Evolutionary conservation across 1,284 basidiomycete genomes (phyloP).

Genomic region (Thelephora terrestris): DNA sequence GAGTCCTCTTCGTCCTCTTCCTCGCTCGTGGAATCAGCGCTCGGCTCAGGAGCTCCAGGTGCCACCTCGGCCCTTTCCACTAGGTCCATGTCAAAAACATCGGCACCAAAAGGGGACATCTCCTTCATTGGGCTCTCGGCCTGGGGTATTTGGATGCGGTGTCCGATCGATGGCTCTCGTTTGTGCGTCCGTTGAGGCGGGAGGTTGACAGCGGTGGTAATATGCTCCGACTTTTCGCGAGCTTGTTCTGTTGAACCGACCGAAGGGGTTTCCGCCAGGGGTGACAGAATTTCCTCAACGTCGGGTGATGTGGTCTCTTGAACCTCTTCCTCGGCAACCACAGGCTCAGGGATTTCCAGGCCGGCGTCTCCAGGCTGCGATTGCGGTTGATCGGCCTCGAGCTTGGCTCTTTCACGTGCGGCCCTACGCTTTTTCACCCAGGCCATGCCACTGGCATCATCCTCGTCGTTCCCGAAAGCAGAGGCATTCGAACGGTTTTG

Average conservation of each 20-base stretch:
- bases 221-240: background rate
- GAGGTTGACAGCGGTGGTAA: background rate
- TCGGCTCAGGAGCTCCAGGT: background rate
- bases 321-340: background rate
- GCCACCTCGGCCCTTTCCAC: conserved; percentile 3
- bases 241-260: background rate
- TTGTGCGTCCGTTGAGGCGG: background rate
- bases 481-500: conserved; percentile 23
- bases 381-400: conserved; percentile 29
- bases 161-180: background rate
- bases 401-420: conserved; percentile 37
- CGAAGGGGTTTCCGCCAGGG: background rate
- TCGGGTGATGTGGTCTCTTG: background rate
- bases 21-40: conserved; percentile 4
- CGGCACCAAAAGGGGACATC: background rate
- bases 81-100: background rate
- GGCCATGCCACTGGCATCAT: conserved; percentile 67
- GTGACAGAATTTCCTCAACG: background rate
- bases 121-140: background rate
- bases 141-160: background rate
- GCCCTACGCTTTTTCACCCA: conserved; percentile 57
- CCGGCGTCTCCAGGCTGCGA: conserved; percentile 10
- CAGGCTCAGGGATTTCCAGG: background rate
- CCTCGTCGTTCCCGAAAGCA: conserved; percentile 28
- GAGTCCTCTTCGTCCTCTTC: conserved; percentile 3